Percentiles rank a stretch among this genome's conserved stretches.
Evolutionary conservation across 805 yeast species (phyloP).

Genomic region (Candida maesae): DNA sequence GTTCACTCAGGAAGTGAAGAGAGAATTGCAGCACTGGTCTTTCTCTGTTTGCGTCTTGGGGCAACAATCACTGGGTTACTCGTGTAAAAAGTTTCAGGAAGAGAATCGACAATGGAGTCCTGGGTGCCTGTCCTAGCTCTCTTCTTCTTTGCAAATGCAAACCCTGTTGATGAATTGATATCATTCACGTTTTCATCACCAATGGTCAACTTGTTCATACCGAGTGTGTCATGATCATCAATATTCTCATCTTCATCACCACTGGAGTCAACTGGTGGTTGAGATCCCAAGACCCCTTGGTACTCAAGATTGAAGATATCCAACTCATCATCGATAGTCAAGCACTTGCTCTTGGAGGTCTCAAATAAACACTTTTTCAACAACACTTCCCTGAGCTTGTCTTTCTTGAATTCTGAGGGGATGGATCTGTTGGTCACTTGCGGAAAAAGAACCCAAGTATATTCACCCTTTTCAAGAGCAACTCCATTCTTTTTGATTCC

Average conservation of each 20-base stretch:
- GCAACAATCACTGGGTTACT: conserved; percentile 17
- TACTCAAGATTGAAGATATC: conserved; percentile 1
- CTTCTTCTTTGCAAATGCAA: conserved; percentile 5
- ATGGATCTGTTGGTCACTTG: neutral
- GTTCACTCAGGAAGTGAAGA: conserved; percentile 2
- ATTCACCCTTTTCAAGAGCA: conserved; percentile 3
- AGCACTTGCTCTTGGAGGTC: conserved; percentile 13
- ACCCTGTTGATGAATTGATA: conserved; percentile 4
- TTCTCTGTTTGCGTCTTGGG: conserved; percentile 14
- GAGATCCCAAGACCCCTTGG: neutral
- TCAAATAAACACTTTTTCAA: conserved; percentile 7
- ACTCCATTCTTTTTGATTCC: conserved; percentile 9
- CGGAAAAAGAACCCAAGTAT: neutral
- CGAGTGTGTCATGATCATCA: neutral
- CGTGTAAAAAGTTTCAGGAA: conserved; percentile 5
- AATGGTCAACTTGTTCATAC: neutral
- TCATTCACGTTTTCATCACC: conserved; percentile 2
- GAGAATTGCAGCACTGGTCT: conserved; percentile 10
- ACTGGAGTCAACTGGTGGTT: conserved; percentile 2
- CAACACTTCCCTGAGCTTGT: neutral
- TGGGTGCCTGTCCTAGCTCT: conserved; percentile 5
- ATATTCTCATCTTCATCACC: conserved; percentile 3
- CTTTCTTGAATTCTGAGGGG: neutral
- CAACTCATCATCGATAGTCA: conserved; percentile 16
- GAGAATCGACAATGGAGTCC: conserved; percentile 4